Evolutionary conservation across 1,139 yeast species (phyloP).

Genomic region (Saccharomyces uvarum): DNA sequence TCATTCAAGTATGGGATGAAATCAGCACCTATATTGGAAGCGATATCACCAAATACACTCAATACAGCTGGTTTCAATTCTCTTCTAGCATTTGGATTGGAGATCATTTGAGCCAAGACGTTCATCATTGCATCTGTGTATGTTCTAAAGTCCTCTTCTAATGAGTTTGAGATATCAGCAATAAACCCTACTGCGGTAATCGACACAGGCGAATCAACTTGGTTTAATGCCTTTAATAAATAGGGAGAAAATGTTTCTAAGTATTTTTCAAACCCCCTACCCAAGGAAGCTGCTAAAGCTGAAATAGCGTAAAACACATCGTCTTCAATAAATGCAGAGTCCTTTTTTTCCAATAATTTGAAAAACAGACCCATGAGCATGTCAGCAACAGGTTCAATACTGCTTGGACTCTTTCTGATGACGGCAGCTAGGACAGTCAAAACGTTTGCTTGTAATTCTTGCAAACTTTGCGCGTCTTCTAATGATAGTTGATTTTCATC

Average conservation of each 20-base stretch:
- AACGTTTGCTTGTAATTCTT: slow-evolving; percentile 82
- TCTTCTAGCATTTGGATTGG: slow-evolving; percentile 57
- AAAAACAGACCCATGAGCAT: slow-evolving; percentile 76
- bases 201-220: slow-evolving; percentile 76
- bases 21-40: slow-evolving; percentile 71
- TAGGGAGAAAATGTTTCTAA: slow-evolving; percentile 79
- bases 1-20: slow-evolving; percentile 71
- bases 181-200: slow-evolving; percentile 88
- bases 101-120: slow-evolving; percentile 65
- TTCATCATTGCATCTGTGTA: slow-evolving; percentile 79
- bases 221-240: slow-evolving; percentile 67
- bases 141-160: slow-evolving; percentile 64
- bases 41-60: slow-evolving; percentile 95
- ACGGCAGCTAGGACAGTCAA: slow-evolving; percentile 81
- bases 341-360: slow-evolving; percentile 51
- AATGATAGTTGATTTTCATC: slow-evolving; percentile 47
- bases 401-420: slow-evolving; percentile 70
- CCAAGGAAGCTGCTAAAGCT: slow-evolving; percentile 77
- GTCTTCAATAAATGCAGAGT: slow-evolving; percentile 82
- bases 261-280: slow-evolving; percentile 61
- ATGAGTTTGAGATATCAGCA: slow-evolving; percentile 92
- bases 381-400: slow-evolving; percentile 66
- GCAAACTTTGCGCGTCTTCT: slow-evolving; percentile 72
- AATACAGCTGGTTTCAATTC: slow-evolving; percentile 82
- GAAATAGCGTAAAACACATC: slow-evolving; percentile 89